A percentile compares a stretch with the other conserved stretches of the same genome.
Conservation (phyloP, 306 rosid species). For the Styphnolobium japonicum region DNA sequence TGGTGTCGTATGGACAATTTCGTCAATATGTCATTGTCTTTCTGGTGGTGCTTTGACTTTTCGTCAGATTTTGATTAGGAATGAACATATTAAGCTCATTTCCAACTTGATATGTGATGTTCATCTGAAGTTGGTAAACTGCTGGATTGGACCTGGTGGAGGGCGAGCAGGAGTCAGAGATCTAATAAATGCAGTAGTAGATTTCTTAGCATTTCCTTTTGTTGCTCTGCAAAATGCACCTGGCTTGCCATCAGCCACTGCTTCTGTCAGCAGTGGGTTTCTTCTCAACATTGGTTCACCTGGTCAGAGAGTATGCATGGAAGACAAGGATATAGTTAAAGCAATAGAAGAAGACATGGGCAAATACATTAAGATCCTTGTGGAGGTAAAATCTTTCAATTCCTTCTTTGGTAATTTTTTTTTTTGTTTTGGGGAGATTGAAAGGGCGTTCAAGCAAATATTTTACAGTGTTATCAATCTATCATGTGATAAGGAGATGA, state of each 20-base stretch:
- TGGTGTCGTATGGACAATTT: constrained; percentile 80
- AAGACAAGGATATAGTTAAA: constrained; percentile 73
- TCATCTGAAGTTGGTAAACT: constrained; percentile 71
- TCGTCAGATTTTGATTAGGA: constrained; percentile 66
- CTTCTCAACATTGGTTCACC: constrained; percentile 87
- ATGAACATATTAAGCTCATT: constrained; percentile 68
- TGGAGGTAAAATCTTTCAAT: constrained; percentile 59
- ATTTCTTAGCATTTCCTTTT: constrained; percentile 89
- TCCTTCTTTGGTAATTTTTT: not conserved
- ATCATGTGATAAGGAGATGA: not conserved
- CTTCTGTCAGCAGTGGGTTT: constrained; percentile 85
- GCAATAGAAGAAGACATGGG: constrained; percentile 88
- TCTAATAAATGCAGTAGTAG: constrained; percentile 63
- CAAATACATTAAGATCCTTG: constrained; percentile 69
- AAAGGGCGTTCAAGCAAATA: not conserved
- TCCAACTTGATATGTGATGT: constrained; percentile 63
- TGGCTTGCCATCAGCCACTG: constrained; percentile 74
- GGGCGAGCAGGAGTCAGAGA: constrained; percentile 73
- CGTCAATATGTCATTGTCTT: constrained; percentile 77
- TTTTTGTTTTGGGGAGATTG: not conserved
- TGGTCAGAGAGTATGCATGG: constrained; percentile 75
- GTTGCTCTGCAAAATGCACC: constrained; percentile 88
- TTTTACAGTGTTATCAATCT: not conserved
- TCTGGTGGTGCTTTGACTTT: constrained; percentile 75
- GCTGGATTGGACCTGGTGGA: constrained; percentile 93